These are phyloP conservation scores for Trichoderma koningiopsis DNA, from an alignment of 2,329 filamentous ascomycete genomes.

Conservation along the genomic window DNA sequence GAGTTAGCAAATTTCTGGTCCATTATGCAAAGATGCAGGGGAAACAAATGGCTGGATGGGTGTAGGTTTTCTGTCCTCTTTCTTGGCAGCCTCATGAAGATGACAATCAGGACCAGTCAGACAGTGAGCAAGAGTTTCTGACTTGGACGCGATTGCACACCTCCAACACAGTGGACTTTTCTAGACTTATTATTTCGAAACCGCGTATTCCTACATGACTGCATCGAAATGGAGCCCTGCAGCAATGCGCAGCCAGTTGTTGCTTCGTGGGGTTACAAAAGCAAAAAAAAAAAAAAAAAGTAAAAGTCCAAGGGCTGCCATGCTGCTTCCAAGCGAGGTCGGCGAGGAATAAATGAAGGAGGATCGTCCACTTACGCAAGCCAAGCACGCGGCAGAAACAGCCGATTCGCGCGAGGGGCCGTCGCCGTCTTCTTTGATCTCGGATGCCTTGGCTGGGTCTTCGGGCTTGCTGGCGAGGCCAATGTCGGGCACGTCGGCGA, in stretches of 20 bases:
- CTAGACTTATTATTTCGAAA: neutral
- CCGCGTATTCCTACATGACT: neutral
- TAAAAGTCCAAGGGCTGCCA: neutral
- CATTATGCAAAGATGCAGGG: neutral
- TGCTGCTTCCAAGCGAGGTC: slow-evolving; percentile 11
- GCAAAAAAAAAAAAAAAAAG: no score
- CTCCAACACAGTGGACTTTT: neutral
- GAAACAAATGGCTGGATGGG: neutral
- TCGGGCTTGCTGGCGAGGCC: slow-evolving; percentile 16
- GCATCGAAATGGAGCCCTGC: slow-evolving; percentile 2
- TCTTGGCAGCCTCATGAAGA: neutral
- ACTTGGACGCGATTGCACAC: neutral
- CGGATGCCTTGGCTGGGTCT: slow-evolving; percentile 12
- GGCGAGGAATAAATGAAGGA: slow-evolving; percentile 8
- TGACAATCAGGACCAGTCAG: neutral
- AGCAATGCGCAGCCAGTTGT: neutral
- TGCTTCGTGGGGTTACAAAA: neutral
- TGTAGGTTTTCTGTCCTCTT: neutral
- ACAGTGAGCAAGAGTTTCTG: neutral
- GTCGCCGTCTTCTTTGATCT: slow-evolving; percentile 26
- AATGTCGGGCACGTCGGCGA: slow-evolving; percentile 18
- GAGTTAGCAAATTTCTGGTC: slow-evolving; percentile 8
- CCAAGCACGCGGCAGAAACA: slow-evolving; percentile 56
- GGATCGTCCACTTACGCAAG: slow-evolving; percentile 50
- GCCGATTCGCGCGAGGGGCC: slow-evolving; percentile 36